Percentiles rank a stretch among this genome's conserved stretches.
phyloP scores from a whole-genome alignment of 192 early-diverging fungal species.

The Podila epigama region DNA sequence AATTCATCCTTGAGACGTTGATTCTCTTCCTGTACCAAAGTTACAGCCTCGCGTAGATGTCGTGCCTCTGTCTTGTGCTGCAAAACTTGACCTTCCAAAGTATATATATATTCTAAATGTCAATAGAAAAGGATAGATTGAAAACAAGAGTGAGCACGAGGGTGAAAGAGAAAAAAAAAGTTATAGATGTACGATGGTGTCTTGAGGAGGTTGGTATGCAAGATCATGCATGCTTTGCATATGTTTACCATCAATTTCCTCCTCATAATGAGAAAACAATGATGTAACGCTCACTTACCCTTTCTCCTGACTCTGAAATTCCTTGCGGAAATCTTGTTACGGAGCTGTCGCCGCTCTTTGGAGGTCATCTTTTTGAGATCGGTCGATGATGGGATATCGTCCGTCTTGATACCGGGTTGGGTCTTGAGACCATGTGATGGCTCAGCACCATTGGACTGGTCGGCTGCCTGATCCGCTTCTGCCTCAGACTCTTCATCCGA shows the following conservation, averaged over 20 bases:
- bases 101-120: conserved; percentile 34
- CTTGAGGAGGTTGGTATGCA: neutral
- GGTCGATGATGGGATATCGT: conserved; percentile 51
- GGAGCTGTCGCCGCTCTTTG: conserved; percentile 81
- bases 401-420: conserved; percentile 48
- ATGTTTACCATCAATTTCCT: neutral
- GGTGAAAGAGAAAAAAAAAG: too few species aligned
- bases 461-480: conserved; percentile 13
- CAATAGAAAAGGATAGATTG: neutral
- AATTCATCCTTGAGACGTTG: conserved; percentile 29
- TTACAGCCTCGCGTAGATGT: conserved; percentile 45
- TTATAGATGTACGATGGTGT: neutral
- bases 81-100: conserved; percentile 43
- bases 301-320: conserved; percentile 88
- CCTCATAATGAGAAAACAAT: neutral
- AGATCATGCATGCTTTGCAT: neutral
- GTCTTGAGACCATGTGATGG: conserved; percentile 46
- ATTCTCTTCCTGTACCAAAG: conserved; percentile 42
- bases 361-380: conserved; percentile 72
- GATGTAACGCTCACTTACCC: conserved; percentile 51
- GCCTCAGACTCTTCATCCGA: conserved; percentile 46
- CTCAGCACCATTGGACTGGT: conserved; percentile 12
- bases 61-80: conserved; percentile 48
- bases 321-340: conserved; percentile 89
- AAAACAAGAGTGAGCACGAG: too few species aligned